phyloP scores from a whole-genome alignment of 2,329 filamentous ascomycete species.

The Pseudovirgaria hyperparasitica region DNA sequence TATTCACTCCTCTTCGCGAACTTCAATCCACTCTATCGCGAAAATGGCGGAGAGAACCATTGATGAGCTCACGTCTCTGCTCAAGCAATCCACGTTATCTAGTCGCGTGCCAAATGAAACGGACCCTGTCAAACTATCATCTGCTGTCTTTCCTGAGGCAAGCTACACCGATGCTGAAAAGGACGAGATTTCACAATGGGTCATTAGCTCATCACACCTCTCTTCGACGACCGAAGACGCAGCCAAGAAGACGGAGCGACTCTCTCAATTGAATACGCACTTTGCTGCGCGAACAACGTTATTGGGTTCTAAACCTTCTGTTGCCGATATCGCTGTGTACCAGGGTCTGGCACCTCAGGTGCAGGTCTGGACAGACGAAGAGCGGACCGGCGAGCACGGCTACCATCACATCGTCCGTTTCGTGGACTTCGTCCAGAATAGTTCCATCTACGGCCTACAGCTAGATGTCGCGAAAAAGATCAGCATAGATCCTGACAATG shows the following conservation, averaged over 20 bases:
- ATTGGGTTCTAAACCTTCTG: conserved; percentile 77
- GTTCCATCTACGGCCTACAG: conserved; percentile 54
- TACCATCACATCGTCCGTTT: conserved; percentile 85
- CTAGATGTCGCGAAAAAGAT: conserved; percentile 65
- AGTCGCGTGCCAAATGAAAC: conserved; percentile 20
- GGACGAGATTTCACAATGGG: conserved; percentile 81
- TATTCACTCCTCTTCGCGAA: too few species aligned
- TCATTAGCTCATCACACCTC: conserved; percentile 62
- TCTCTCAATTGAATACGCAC: conserved; percentile 73
- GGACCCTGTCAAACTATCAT: conserved; percentile 31
- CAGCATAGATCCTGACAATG: conserved; percentile 61
- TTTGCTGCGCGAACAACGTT: conserved; percentile 80
- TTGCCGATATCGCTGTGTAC: conserved; percentile 78
- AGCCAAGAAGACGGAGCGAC: conserved; percentile 46
- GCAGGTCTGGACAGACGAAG: conserved; percentile 66
- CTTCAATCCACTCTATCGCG: too few species aligned
- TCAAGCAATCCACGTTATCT: conserved; percentile 24
- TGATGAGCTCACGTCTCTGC: conserved; percentile 21
- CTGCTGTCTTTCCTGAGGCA: conserved; percentile 54
- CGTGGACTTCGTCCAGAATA: conserved; percentile 91
- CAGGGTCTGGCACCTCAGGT: conserved; percentile 64
- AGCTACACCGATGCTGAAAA: conserved; percentile 70
- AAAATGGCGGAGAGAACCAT: conserved; percentile 23
- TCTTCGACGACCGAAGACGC: conserved; percentile 46
- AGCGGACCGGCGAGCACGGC: conserved; percentile 80